These are phyloP conservation scores for Cystobasidium slooffiae DNA, from an alignment of 1,284 basidiomycete genomes.

Conservation along the genomic window DNA sequence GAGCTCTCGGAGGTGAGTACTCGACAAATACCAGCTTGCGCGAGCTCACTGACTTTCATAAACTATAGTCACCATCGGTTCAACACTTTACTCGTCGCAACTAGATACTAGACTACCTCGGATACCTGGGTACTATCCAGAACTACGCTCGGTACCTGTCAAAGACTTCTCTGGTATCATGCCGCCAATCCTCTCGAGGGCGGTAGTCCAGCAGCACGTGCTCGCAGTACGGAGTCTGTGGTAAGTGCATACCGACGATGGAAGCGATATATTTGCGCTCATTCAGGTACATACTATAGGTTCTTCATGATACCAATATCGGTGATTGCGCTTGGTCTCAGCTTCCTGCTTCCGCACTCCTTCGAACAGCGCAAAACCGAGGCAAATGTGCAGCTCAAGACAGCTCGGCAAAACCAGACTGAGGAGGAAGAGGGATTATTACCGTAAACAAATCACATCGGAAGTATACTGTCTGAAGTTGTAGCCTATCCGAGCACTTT, in stretches of 20 bases:
- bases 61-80: conserved; percentile 26
- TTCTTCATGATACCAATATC: conserved; percentile 16
- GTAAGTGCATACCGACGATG: not conserved
- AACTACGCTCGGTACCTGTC: conserved; percentile 1
- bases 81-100: conserved; percentile 18
- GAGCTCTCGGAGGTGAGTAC: conserved; percentile 24
- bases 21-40: too few species aligned
- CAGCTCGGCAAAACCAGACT: not conserved
- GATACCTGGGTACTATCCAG: conserved; percentile 12
- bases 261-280: not conserved
- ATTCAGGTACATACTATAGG: not conserved
- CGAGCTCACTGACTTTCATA: not conserved
- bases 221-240: conserved; percentile 19
- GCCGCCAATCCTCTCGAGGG: not conserved
- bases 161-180: not conserved
- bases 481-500: too few species aligned
- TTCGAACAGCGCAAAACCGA: not conserved
- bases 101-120: conserved; percentile 4
- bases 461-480: too few species aligned
- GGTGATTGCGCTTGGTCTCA: not conserved
- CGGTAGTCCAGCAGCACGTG: conserved; percentile 1
- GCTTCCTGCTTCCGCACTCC: not conserved
- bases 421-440: not conserved
- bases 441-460: not conserved
- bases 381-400: not conserved